phyloP scores from a whole-genome alignment of 2,329 filamentous ascomycete species.

The Scedosporium boydii region DNA sequence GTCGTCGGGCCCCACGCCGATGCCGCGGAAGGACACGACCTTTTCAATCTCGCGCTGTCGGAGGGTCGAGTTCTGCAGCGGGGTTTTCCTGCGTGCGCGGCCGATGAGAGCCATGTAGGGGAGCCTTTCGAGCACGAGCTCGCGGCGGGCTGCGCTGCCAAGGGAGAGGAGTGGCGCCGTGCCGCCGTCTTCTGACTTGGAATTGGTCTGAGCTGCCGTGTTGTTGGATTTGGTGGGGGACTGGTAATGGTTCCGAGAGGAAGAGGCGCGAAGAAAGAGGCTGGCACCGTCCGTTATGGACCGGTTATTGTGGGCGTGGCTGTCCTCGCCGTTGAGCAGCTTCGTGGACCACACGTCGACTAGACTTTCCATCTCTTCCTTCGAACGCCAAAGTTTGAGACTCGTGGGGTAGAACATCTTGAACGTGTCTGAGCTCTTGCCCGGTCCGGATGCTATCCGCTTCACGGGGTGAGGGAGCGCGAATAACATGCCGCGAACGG shows the following conservation, averaged over 20 bases:
- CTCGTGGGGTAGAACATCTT: constrained; percentile 91
- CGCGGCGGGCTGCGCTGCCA: constrained; percentile 56
- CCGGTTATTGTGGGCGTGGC: constrained; percentile 18
- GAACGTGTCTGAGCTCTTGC: constrained; percentile 47
- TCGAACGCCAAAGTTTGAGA: constrained; percentile 71
- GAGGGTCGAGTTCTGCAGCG: constrained; percentile 11
- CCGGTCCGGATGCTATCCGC: constrained; percentile 34
- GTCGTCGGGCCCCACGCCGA: constrained; percentile 37
- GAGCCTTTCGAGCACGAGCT: constrained; percentile 74
- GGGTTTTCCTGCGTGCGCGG: constrained; percentile 26
- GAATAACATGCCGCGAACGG: constrained; percentile 78
- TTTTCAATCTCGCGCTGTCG: constrained; percentile 53
- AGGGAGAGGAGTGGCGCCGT: constrained; percentile 42
- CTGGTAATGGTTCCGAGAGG: constrained; percentile 18
- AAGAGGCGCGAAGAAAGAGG: constrained; percentile 36
- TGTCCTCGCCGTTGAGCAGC: constrained; percentile 45
- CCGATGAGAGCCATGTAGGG: constrained; percentile 72
- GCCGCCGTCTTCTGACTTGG: background rate
- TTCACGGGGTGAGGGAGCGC: constrained; percentile 80
- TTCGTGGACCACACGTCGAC: constrained; percentile 60
- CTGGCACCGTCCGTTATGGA: constrained; percentile 35
- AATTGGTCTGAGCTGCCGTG: background rate
- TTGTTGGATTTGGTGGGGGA: constrained; percentile 13
- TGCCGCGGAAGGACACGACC: constrained; percentile 57
- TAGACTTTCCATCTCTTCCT: constrained; percentile 70